These are phyloP conservation scores for Saccharum officinarum DNA, from an alignment of 176 grass and related monocot genomes.

Conservation along the genomic window DNA sequence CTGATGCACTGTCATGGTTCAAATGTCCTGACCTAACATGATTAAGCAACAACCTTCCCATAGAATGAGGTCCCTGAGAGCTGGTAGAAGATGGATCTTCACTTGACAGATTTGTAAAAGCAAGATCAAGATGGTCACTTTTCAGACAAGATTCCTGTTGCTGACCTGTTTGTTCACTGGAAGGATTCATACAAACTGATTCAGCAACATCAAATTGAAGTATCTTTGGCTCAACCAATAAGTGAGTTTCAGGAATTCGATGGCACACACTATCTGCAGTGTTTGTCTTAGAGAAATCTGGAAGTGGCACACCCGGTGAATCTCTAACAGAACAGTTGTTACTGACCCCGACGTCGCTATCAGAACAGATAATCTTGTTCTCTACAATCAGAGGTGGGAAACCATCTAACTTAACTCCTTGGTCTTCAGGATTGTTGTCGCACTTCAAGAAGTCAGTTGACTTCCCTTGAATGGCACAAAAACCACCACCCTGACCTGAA, in stretches of 20 bases:
- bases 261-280: constrained; percentile 8
- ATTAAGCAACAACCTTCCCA: constrained; percentile 25
- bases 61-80: constrained; percentile 23
- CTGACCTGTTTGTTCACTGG: constrained; percentile 23
- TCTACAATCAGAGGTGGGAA: background rate
- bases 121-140: constrained; percentile 26
- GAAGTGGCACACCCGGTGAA: constrained; percentile 5
- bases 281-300: constrained; percentile 6
- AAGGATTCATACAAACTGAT: constrained; percentile 15
- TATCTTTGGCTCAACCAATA: constrained; percentile 45
- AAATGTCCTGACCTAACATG: constrained; percentile 10
- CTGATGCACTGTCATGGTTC: constrained; percentile 21
- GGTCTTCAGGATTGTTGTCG: constrained; percentile 18
- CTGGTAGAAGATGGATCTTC: constrained; percentile 30
- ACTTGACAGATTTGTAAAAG: constrained; percentile 25
- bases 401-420: constrained; percentile 32
- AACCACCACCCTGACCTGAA: constrained; percentile 29
- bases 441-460: constrained; percentile 32
- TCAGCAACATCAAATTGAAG: constrained; percentile 55
- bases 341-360: background rate
- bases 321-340: constrained; percentile 24
- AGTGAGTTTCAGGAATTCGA: constrained; percentile 33
- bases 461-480: constrained; percentile 12
- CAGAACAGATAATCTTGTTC: constrained; percentile 26
- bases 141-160: constrained; percentile 18